Base-by-base conservation (phyloP, 257 asterid genomes). In the Nicotiana noctiflora region DNA sequence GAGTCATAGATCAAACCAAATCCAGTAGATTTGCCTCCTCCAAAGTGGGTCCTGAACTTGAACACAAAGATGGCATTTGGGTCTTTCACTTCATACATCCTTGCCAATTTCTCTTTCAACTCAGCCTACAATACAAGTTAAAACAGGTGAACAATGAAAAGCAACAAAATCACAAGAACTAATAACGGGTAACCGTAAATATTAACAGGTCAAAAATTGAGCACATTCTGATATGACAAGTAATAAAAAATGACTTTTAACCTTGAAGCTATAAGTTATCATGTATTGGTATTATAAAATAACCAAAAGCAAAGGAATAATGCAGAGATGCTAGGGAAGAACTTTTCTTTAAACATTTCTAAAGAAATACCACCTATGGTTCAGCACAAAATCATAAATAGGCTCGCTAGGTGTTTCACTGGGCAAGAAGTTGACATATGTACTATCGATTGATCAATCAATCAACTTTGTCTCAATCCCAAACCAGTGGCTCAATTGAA, bases 21-120 rank as follows among this genome's bases (percentile, higher is more conserved):
- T 8, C 98, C 98, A 6, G 98, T 94, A 21, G 98, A 94, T 84
- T 94, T 94, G 82, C 98, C 98, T 49, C 98, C 98, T 84, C 98
- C 98, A 83, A 94, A 94, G 86, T 94, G 98, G 31, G 98, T 93
- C 87, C 98, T 87, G 90, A 93, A 94, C 91, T 94, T 94, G 87
- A 94, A 94, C 53, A 94, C 97, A 37, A 93, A 94, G 81, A 93
- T 94, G 75, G 97, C 83, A 85, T 94, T 94, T 13, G 92, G 83
- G 27, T 94, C 98, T 75, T 83, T 93, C 40, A 92, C 98, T 70
- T 94, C 98, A 51, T 94, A 93, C 91, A 94, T 86, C 80, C 93
- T 86, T 3, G 93, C 76, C 85, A 94, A 84, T 60, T 90, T 93
- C 83, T 93, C 98, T 90, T 91, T 94, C 90, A 94, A 82, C 84